Conservation (phyloP, 2,329 filamentous ascomycete genomes). For the Verticillium alfalfae region DNA sequence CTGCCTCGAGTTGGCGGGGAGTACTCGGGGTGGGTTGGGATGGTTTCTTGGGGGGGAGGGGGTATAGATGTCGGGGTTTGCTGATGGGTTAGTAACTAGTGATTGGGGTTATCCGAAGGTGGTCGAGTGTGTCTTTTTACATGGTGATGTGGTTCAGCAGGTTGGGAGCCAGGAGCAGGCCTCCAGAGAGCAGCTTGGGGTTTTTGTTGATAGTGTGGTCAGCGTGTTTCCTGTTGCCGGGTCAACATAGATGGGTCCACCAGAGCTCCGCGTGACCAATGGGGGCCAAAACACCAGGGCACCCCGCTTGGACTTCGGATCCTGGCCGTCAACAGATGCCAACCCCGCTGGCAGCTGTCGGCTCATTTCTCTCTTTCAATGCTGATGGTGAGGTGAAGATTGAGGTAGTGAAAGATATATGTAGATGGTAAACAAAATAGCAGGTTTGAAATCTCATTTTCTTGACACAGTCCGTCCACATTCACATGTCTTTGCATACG, state of each 20-base stretch:
- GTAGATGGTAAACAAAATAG: too few relatives aligned
- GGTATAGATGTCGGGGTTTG: neutral
- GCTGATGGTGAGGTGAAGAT: too few relatives aligned
- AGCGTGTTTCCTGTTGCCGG: neutral
- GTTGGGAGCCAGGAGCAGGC: neutral
- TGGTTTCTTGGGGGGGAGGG: neutral
- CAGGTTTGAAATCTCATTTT: too few relatives aligned
- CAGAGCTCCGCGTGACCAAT: neutral
- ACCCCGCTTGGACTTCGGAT: neutral
- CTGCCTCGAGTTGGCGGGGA: conserved; percentile 6
- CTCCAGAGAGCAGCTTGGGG: neutral
- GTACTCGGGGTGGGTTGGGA: neutral
- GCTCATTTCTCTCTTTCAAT: too few relatives aligned
- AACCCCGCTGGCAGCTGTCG: neutral
- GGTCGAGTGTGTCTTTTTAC: neutral
- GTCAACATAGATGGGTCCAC: neutral
- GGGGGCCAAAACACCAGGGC: neutral
- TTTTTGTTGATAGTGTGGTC: conserved; percentile 1
- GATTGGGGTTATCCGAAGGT: neutral
- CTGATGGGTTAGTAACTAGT: conserved; percentile 1
- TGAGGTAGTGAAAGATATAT: too few relatives aligned
- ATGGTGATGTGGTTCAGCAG: neutral
- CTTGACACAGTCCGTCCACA: too few relatives aligned
- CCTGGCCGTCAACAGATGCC: neutral
- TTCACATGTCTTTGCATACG: too few relatives aligned